A percentile compares a stretch with the other conserved stretches of the same genome.
These are phyloP conservation scores for Mycena leptocephala DNA, from an alignment of 768 basidiomycete species.

Conservation along the genomic window DNA sequence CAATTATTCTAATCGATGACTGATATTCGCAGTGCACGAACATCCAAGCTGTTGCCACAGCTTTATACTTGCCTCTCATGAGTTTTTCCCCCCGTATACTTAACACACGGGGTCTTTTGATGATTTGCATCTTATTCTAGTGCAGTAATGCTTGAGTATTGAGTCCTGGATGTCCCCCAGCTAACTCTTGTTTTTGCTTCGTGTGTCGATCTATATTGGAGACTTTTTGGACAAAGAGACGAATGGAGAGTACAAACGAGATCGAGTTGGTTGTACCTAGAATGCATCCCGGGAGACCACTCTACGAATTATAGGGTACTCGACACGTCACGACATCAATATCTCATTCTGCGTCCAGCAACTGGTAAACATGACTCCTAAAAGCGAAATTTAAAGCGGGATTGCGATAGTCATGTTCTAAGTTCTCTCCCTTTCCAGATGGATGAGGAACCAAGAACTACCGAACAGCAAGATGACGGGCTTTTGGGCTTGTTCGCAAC, in stretches of 20 bases:
- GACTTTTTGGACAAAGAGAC: neutral
- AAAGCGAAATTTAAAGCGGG: neutral
- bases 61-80: neutral
- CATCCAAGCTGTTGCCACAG: conserved; percentile 3
- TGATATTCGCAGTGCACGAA: neutral
- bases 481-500: too few relatives aligned
- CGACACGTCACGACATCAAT: neutral
- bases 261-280: neutral
- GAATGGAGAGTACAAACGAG: neutral
- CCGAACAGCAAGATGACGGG: too few relatives aligned
- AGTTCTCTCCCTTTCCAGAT: neutral
- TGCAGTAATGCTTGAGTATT: neutral
- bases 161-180: neutral
- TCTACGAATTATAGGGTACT: neutral
- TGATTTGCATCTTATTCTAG: neutral
- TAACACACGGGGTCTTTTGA: neutral
- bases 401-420: neutral
- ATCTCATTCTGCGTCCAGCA: neutral
- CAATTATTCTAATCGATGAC: neutral
- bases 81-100: neutral
- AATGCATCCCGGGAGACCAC: too few relatives aligned
- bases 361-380: neutral
- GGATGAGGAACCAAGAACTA: neutral
- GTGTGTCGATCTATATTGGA: neutral
- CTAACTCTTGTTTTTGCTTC: neutral